Conservation (phyloP, 176 grass and related monocot species). For the Triticum monococcum region DNA sequence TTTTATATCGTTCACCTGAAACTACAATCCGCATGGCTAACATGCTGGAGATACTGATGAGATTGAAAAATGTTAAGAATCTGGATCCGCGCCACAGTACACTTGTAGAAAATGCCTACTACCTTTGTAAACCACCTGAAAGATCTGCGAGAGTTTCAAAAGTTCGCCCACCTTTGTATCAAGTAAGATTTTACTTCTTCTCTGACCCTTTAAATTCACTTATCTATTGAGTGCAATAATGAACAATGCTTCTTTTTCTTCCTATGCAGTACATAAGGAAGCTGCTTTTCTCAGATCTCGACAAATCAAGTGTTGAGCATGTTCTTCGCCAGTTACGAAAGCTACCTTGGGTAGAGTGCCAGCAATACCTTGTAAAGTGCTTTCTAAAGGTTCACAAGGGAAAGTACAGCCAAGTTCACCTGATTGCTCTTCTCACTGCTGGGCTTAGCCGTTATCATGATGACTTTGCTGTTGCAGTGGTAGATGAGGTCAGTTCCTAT, state of each 20-base stretch:
- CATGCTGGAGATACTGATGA: constrained; percentile 98
- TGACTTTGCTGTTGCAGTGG: constrained; percentile 77
- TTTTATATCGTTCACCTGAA: constrained; percentile 96
- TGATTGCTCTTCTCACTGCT: constrained; percentile 89
- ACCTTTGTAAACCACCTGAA: constrained; percentile 96
- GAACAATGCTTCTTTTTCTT: constrained; percentile 29
- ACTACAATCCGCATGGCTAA: constrained; percentile 94
- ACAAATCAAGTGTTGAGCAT: constrained; percentile 87
- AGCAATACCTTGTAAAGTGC: constrained; percentile 86
- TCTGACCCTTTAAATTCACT: constrained; percentile 14
- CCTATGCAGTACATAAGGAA: constrained; percentile 90
- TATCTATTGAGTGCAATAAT: constrained; percentile 22
- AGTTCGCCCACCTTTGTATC: constrained; percentile 85
- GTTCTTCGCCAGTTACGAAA: constrained; percentile 93
- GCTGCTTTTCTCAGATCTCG: constrained; percentile 92
- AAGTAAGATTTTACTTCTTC: constrained; percentile 55
- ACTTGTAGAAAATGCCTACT: constrained; percentile 97
- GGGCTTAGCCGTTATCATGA: constrained; percentile 86
- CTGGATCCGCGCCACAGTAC: constrained; percentile 96
- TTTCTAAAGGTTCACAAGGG: constrained; percentile 99
- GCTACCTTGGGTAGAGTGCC: constrained; percentile 94
- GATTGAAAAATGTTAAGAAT: constrained; percentile 99
- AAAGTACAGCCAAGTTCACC: constrained; percentile 94
- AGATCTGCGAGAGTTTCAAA: constrained; percentile 90
- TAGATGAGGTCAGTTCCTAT: constrained; percentile 77